Base-by-base conservation (phyloP, 1,139 yeast species). In the Saccharomyces hybrid region DNA sequence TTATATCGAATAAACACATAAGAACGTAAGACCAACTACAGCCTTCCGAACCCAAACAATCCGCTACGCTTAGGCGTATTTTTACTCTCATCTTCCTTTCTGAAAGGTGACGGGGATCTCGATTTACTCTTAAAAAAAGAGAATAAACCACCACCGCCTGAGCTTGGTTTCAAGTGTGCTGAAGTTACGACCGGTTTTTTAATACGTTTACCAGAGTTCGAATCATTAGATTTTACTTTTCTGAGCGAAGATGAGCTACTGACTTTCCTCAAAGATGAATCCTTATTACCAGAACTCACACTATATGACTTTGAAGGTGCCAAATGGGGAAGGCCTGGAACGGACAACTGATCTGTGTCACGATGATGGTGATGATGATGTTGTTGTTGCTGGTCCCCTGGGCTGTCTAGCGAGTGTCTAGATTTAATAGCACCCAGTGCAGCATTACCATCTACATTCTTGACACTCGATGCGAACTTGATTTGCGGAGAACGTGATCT, bases 401-500 rank as follows among this genome's bases (percentile, higher is more conserved):
- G 16, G 13, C 16, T 38, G 13, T 38, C 44, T 6, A 11, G 25
- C n/a, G 25, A 38, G 11, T 9, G 25, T 5, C 11, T 38, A 9
- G 44, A 38, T 11, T 38, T 38, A 16, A 56, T 16, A 25, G 52
- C 55, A 2, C 61, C 61, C 32, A 58, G 42, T 4, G 61, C 60
- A 41, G 55, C 53, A 20, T 52, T 44, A 8, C 61, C 64, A 47
- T 60, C 62, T 14, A 29, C 52, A 20, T 56, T 47, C 26, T 57
- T 56, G n/a, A 60, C 63, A 13, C 53, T 51, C 2, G 64, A 52
- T 2, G 62, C 64, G 47, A 62, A 62, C 49, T 62, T 59, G 14
- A 61, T 61, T 47, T 56, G 61, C n/a, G 59, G 51, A 4, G 56
- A 41, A 11, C 56, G 61, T 34, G 56, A 56, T 16, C 51, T 55